These are phyloP conservation scores for Macrocybe gigantea DNA, from an alignment of 768 basidiomycete species.

Conservation along the genomic window DNA sequence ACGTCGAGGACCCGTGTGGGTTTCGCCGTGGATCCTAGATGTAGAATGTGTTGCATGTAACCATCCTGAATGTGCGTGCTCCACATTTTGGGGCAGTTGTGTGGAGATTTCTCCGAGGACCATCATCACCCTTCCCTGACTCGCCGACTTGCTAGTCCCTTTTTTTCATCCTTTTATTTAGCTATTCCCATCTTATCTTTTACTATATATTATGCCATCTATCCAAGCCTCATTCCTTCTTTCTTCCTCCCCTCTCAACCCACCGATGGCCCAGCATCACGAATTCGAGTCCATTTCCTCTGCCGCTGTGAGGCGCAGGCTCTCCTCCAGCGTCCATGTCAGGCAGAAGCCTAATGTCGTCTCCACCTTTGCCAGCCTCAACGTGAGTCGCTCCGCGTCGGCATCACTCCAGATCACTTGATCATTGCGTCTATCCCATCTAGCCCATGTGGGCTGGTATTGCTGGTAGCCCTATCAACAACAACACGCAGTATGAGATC, in stretches of 20 bases:
- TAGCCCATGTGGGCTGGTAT: slow-evolving; percentile 90
- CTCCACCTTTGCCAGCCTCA: slow-evolving; percentile 55
- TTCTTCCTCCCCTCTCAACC: slow-evolving; percentile 18
- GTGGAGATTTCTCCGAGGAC: neutral
- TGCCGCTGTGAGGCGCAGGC: slow-evolving; percentile 56
- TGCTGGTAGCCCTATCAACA: slow-evolving; percentile 55
- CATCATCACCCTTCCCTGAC: slow-evolving; percentile 7
- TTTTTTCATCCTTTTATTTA: slow-evolving; percentile 14
- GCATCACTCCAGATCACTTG: slow-evolving; percentile 14
- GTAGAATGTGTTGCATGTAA: neutral
- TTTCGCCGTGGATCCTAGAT: too few relatives aligned
- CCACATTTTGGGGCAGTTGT: neutral
- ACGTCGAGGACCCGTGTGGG: too few relatives aligned
- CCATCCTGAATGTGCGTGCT: neutral
- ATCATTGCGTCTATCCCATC: slow-evolving; percentile 12
- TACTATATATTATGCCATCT: neutral
- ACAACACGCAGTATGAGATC: slow-evolving; percentile 59
- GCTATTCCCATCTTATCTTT: slow-evolving; percentile 7
- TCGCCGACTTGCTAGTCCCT: slow-evolving; percentile 1
- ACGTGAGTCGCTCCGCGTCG: slow-evolving; percentile 37
- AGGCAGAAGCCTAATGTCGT: slow-evolving; percentile 48
- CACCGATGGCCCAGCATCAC: slow-evolving; percentile 46
- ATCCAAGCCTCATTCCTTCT: slow-evolving; percentile 25
- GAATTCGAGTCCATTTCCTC: slow-evolving; percentile 64
- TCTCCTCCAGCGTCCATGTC: slow-evolving; percentile 48